Evolutionary conservation across 2,329 filamentous ascomycete genomes (phyloP).

Genomic region (Juglanconis juglandina): DNA sequence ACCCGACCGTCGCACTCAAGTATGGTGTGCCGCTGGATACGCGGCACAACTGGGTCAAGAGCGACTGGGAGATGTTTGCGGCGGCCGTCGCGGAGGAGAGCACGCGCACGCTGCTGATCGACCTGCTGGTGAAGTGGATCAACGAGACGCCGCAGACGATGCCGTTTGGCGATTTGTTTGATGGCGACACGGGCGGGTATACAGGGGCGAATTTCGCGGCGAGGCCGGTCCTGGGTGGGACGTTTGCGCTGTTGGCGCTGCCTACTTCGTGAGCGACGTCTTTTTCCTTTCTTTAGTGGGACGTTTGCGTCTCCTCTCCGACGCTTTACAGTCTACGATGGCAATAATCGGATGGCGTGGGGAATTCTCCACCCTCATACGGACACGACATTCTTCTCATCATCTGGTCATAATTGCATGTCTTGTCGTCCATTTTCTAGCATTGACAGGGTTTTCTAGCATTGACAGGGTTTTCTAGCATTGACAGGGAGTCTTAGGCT

Average conservation of each 20-base stretch:
- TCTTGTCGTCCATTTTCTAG: not conserved
- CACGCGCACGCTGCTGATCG: constrained; percentile 64
- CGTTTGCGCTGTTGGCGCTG: constrained; percentile 75
- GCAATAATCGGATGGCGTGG: not conserved
- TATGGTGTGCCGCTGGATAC: constrained; percentile 83
- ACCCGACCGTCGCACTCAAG: constrained; percentile 65
- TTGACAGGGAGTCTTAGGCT: not conserved
- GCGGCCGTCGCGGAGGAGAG: constrained; percentile 66
- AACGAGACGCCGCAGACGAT: constrained; percentile 55
- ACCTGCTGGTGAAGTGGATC: constrained; percentile 69
- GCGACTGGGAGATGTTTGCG: constrained; percentile 82
- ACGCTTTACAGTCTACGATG: not conserved
- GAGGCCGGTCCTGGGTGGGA: constrained; percentile 73
- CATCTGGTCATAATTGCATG: not conserved
- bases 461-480: too few relatives aligned
- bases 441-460: not conserved
- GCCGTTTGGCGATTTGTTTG: constrained; percentile 71
- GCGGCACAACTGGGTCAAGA: constrained; percentile 78
- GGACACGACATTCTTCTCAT: not conserved
- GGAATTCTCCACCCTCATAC: not conserved
- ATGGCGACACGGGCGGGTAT: constrained; percentile 66
- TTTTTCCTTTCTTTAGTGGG: not conserved
- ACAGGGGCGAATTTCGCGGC: constrained; percentile 69
- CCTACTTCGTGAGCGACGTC: constrained; percentile 12
- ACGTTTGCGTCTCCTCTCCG: not conserved